These are phyloP conservation scores for Fusarium austroafricanum DNA, from an alignment of 2,329 filamentous ascomycete species.

Conservation along the genomic window DNA sequence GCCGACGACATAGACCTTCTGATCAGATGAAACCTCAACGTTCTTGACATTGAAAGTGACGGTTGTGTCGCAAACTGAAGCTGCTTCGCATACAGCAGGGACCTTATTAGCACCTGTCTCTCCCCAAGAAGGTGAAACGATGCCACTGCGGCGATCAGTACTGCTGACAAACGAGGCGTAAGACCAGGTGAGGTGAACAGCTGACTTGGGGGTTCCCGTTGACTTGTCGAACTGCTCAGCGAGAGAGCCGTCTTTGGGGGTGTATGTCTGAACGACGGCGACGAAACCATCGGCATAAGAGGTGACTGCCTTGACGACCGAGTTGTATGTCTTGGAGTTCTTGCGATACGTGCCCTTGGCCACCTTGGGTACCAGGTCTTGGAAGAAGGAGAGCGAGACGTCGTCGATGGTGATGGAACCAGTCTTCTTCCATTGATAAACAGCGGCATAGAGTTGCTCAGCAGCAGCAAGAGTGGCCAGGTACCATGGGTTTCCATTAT, in stretches of 20 bases:
- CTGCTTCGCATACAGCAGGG: constrained; percentile 30
- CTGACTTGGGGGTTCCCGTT: constrained; percentile 66
- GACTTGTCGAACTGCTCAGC: constrained; percentile 72
- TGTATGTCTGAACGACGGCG: constrained; percentile 69
- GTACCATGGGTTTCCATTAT: constrained; percentile 82
- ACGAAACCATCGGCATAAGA: constrained; percentile 29
- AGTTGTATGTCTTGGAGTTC: constrained; percentile 10
- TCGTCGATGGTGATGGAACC: constrained; percentile 63
- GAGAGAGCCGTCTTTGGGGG: constrained; percentile 69
- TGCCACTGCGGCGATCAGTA: constrained; percentile 63
- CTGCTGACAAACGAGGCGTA: constrained; percentile 75
- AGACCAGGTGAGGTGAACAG: constrained; percentile 77
- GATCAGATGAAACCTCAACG: constrained; percentile 24
- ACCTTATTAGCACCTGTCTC: constrained; percentile 35
- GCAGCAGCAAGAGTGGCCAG: constrained; percentile 78
- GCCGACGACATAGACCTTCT: constrained; percentile 41
- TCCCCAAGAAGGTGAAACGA: constrained; percentile 67
- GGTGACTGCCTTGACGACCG: constrained; percentile 19
- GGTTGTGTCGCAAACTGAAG: constrained; percentile 43
- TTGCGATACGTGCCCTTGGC: constrained; percentile 24
- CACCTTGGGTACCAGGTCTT: constrained; percentile 14
- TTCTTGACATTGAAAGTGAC: constrained; percentile 39
- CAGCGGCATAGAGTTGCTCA: constrained; percentile 79
- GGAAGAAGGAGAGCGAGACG: constrained; percentile 19
- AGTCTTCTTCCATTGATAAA: constrained; percentile 73